Percentiles rank a stretch among this genome's conserved stretches.
These are phyloP conservation scores for Cordyceps pruinosa DNA, from an alignment of 2,329 filamentous ascomycete genomes.

Conservation along the genomic window DNA sequence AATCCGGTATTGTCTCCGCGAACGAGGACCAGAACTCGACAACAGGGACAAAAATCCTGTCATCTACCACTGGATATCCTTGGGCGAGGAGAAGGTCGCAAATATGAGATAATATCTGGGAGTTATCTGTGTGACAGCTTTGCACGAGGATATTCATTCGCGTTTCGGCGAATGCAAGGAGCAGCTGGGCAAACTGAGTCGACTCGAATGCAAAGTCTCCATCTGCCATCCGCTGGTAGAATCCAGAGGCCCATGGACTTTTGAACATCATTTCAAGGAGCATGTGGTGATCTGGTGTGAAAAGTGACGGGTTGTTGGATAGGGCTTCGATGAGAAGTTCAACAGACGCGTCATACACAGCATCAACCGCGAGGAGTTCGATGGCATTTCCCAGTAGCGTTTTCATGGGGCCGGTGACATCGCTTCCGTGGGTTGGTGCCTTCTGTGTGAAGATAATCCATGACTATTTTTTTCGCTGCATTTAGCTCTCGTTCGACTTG, in stretches of 20 bases:
- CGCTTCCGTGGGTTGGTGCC: slow-evolving; percentile 48
- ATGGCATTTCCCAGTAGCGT: slow-evolving; percentile 54
- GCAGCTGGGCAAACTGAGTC: slow-evolving; percentile 57
- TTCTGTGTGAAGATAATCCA: slow-evolving; percentile 71
- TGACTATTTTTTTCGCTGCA: slow-evolving; percentile 36
- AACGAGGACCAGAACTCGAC: slow-evolving; percentile 79
- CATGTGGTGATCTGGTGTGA: slow-evolving; percentile 51
- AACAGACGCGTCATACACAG: slow-evolving; percentile 52
- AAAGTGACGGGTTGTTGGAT: slow-evolving; percentile 56
- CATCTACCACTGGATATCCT: slow-evolving; percentile 63
- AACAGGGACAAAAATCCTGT: slow-evolving; percentile 65
- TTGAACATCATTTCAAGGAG: slow-evolving; percentile 53
- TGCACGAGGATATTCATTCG: slow-evolving; percentile 54
- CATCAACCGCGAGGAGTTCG: slow-evolving; percentile 50
- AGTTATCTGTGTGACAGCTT: slow-evolving; percentile 40
- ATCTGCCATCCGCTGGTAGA: slow-evolving; percentile 47
- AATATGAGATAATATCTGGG: slow-evolving; percentile 50
- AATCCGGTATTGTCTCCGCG: slow-evolving; percentile 59
- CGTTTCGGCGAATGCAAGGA: slow-evolving; percentile 63
- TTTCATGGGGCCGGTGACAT: slow-evolving; percentile 52
- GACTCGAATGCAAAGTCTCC: slow-evolving; percentile 59
- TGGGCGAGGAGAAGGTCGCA: slow-evolving; percentile 58
- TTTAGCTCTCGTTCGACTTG: slow-evolving; percentile 21
- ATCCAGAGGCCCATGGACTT: slow-evolving; percentile 50
- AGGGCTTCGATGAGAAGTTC: slow-evolving; percentile 61